Evolutionary conservation across 768 basidiomycete genomes (phyloP), one percentile per base, ranked within the genome.

Genomic region (Boletus tylopilopsis): DNA sequence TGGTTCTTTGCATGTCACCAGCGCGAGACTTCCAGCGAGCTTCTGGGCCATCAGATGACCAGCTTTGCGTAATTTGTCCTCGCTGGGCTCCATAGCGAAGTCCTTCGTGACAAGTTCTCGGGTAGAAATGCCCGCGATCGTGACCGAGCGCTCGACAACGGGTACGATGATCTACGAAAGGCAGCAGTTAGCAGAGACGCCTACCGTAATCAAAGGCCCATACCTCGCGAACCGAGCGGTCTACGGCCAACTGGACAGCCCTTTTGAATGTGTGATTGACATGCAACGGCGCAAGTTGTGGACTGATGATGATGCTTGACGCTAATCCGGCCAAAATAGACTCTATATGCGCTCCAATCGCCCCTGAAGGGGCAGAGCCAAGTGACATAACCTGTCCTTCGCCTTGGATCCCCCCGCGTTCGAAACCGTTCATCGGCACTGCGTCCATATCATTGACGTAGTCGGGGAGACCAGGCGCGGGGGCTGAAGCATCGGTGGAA

Each of bases 1-100:
- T 2, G 95, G 94, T 61, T 99, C 96, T 67, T 97, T 98, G 77
- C 95, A 98, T 16, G 96, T 98, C 15, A 99, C 96, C 46, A 97
- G 73, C 22, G 96, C 96, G 41, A 99, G 80, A 58, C 90, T 94
- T 34, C 95, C 94, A 15, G 96, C 96, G 44, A 99, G 80, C 66
- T 93, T 95, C 69, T 93, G 92, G 2, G 94, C 94, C 94, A 97
- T 98, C 30, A 93, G 68, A 67, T 96, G 93, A 12, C 90, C 93
- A 22, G 96, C 92, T 60, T 86, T 86, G 29, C 92, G 86, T 61
- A 99, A 70, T 67, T 90, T 94, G 42, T 87, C 84, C 60, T 98
- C 94, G 61, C 89, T 90, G 22, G 84, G 74, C 55, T 99, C 96
- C 43, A 90, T 91, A 4, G 88, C 93, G 56, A 94, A 99, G 67